Conservation (phyloP, 2,329 filamentous ascomycete genomes). For the Neonectria sp. region DNA sequence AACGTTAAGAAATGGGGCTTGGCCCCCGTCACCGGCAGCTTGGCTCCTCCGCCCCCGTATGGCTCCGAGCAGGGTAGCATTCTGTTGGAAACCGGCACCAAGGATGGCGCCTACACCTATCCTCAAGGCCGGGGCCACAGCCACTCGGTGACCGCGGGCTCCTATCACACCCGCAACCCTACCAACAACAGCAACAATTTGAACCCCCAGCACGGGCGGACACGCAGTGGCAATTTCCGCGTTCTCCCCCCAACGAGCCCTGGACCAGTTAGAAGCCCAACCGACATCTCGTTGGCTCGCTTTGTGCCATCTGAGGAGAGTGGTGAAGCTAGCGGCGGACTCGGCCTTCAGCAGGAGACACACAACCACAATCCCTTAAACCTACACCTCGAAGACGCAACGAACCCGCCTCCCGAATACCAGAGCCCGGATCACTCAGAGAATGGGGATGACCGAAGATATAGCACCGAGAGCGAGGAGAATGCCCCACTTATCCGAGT, state of each 20-base stretch:
- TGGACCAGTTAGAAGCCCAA: slow-evolving; percentile 90
- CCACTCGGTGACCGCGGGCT: slow-evolving; percentile 58
- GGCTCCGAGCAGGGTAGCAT: slow-evolving; percentile 98
- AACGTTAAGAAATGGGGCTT: slow-evolving; percentile 99
- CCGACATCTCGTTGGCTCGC: slow-evolving; percentile 94
- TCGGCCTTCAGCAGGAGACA: slow-evolving; percentile 42
- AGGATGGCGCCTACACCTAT: slow-evolving; percentile 66
- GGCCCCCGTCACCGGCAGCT: slow-evolving; percentile 93
- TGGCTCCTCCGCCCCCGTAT: slow-evolving; percentile 96
- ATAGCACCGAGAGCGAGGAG: slow-evolving; percentile 73
- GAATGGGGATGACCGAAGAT: slow-evolving; percentile 69
- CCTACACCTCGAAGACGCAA: slow-evolving; percentile 66
- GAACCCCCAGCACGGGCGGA: slow-evolving; percentile 78
- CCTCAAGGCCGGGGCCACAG: slow-evolving; percentile 61
- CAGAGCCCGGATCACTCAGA: slow-evolving; percentile 76
- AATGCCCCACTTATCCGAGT: slow-evolving; percentile 67
- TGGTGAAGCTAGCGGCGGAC: slow-evolving; percentile 70
- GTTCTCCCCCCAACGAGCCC: slow-evolving; percentile 85
- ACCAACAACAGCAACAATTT: slow-evolving; percentile 63
- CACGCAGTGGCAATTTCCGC: slow-evolving; percentile 84
- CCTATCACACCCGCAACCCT: slow-evolving; percentile 58
- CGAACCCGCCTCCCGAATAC: slow-evolving; percentile 80
- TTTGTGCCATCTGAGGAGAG: slow-evolving; percentile 79
- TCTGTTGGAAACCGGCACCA: slow-evolving; percentile 86
- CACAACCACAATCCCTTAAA: slow-evolving; percentile 57